Percentiles rank a stretch among this genome's conserved stretches.
phyloP scores from a whole-genome alignment of 768 basidiomycete genomes.

The Clitopilus passeckerianus region DNA sequence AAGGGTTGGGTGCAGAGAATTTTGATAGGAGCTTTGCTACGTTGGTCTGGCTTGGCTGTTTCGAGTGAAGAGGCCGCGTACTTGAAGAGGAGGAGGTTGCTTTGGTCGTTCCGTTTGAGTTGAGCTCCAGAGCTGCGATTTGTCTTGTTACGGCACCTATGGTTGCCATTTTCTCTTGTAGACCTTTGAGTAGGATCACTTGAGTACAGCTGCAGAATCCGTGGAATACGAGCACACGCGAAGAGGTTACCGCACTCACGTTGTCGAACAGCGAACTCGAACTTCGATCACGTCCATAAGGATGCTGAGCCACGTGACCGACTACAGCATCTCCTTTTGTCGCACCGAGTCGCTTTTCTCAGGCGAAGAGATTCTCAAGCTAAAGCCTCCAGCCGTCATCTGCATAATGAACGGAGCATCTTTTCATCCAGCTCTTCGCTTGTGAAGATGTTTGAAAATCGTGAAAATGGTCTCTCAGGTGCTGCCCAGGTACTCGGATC shows the following conservation, averaged over 20 bases:
- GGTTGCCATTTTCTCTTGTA: conserved; percentile 25
- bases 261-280: neutral
- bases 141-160: conserved; percentile 64
- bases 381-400: neutral
- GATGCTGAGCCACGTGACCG: neutral
- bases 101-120: conserved; percentile 36
- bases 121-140: conserved; percentile 63
- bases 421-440: conserved; percentile 20
- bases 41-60: conserved; percentile 54
- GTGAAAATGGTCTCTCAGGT: neutral
- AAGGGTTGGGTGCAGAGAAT: conserved; percentile 63
- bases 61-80: conserved; percentile 33
- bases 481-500: conserved; percentile 25
- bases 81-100: conserved; percentile 24
- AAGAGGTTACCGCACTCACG: neutral
- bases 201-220: neutral
- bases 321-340: neutral
- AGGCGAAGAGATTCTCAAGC: neutral
- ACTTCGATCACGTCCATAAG: neutral
- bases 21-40: conserved; percentile 73
- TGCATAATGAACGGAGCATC: neutral
- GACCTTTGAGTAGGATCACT: neutral
- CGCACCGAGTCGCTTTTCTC: too few species aligned
- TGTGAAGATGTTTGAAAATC: neutral
- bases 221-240: neutral